Conservation (phyloP, 768 basidiomycete species). For the Pleurotus pulmonarius region DNA sequence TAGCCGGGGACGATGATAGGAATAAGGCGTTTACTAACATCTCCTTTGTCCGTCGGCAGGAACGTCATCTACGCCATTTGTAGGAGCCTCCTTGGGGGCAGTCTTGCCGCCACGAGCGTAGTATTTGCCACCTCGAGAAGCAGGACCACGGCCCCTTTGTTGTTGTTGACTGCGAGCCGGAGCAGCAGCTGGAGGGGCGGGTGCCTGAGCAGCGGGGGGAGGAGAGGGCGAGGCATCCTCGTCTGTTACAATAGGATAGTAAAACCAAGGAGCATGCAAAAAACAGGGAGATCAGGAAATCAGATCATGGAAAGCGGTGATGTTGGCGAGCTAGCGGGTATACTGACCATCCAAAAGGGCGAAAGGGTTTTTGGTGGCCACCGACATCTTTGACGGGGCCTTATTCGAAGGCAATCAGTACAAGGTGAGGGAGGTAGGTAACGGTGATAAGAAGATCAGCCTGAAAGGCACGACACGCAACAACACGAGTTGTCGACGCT, state of each 20-base stretch:
- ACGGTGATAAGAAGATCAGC: conserved; percentile 17
- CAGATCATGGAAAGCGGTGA: not conserved
- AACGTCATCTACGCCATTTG: conserved; percentile 7
- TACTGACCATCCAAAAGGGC: conserved; percentile 73
- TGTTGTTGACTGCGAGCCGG: conserved; percentile 43
- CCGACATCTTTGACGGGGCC: conserved; percentile 83
- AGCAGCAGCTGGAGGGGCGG: conserved; percentile 27
- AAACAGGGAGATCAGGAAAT: conserved; percentile 11
- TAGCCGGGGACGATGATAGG: conserved; percentile 4
- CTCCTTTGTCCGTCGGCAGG: conserved; percentile 31
- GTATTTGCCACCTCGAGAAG: conserved; percentile 66
- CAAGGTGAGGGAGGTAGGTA: conserved; percentile 2
- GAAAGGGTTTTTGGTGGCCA: conserved; percentile 86
- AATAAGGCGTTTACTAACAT: conserved; percentile 23
- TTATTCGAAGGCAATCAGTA: conserved; percentile 33
- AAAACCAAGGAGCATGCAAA: conserved; percentile 9
- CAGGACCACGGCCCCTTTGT: conserved; percentile 45
- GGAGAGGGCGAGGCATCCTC: conserved; percentile 46
- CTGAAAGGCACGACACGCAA: conserved; percentile 12
- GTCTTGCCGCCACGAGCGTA: conserved; percentile 58
- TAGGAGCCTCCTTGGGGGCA: conserved; percentile 29
- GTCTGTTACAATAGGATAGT: conserved; percentile 23
- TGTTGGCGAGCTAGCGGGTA: not conserved
- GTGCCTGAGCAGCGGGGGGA: conserved; percentile 20
- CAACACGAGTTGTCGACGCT: not conserved